Conservation (phyloP, 257 asterid species). For the Solanum gandarillasii region DNA sequence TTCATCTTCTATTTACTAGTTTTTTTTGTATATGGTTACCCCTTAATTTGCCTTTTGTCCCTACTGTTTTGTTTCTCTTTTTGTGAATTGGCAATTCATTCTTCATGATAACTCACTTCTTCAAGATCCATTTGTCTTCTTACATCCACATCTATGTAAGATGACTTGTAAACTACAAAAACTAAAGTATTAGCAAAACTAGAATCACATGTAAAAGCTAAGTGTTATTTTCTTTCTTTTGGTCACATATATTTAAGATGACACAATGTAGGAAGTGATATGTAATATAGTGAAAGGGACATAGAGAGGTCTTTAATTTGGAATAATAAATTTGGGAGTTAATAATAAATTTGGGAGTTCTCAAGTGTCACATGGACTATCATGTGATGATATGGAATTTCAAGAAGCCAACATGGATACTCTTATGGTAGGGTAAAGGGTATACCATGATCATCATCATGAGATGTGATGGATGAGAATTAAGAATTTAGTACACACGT, state of each 20-base stretch:
- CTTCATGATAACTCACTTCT: neutral
- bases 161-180: neutral
- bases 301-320: neutral
- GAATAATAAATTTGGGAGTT: neutral
- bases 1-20: slow-evolving; percentile 16
- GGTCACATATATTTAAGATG: neutral
- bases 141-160: neutral
- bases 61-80: slow-evolving; percentile 7
- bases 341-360: neutral
- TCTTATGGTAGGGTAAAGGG: slow-evolving; percentile 18
- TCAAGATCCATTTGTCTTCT: neutral
- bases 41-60: slow-evolving; percentile 10
- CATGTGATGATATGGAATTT: slow-evolving; percentile 6
- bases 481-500: neutral
- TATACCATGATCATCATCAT: neutral
- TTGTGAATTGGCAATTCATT: slow-evolving; percentile 9
- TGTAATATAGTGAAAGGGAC: neutral
- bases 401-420: slow-evolving; percentile 3
- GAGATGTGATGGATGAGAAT: neutral
- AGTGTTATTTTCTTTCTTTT: neutral
- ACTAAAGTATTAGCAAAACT: neutral
- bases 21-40: neutral
- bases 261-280: neutral
- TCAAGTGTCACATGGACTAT: slow-evolving; percentile 15
- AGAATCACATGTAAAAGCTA: neutral